phyloP scores from a whole-genome alignment of 2,329 filamentous ascomycete species.

The Xylaria digitata region DNA sequence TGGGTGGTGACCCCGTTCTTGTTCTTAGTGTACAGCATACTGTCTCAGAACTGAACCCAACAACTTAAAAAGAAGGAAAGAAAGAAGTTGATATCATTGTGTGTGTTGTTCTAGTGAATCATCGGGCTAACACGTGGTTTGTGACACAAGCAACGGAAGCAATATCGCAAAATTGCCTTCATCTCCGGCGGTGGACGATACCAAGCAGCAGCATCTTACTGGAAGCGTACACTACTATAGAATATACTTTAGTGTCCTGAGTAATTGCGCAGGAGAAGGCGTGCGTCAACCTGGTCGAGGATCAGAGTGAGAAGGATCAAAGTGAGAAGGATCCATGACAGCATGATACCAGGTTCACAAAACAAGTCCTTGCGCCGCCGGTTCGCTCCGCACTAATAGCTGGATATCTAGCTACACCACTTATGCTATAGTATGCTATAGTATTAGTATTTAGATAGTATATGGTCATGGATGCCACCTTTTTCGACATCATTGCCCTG shows the following conservation, averaged over 20 bases:
- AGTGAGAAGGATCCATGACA: constrained; percentile 28
- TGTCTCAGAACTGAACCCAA: too few species aligned
- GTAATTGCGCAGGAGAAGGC: constrained; percentile 17
- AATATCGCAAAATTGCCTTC: constrained; percentile 29
- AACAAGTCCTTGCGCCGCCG: constrained; percentile 27
- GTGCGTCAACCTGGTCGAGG: constrained; percentile 3
- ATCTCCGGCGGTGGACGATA: constrained; percentile 18
- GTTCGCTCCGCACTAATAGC: constrained; percentile 13
- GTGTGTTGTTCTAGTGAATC: background rate
- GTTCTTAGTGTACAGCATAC: background rate
- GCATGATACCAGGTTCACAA: constrained; percentile 27
- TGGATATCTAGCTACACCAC: background rate
- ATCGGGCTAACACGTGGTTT: constrained; percentile 21
- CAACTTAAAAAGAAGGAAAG: too few species aligned
- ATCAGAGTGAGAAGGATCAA: background rate
- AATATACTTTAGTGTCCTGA: background rate
- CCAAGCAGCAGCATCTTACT: background rate
- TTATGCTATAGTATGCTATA: too few species aligned
- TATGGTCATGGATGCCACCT: background rate
- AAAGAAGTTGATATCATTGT: constrained; percentile 21
- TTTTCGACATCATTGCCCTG: background rate
- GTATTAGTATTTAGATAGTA: too few species aligned
- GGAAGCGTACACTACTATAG: background rate
- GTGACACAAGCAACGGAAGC: constrained; percentile 11
- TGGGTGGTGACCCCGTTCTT: constrained; percentile 1